Percentiles rank a stretch among this genome's conserved stretches.
These are phyloP conservation scores for Aspergillus versicolor DNA, from an alignment of 2,329 filamentous ascomycete species.

Conservation along the genomic window DNA sequence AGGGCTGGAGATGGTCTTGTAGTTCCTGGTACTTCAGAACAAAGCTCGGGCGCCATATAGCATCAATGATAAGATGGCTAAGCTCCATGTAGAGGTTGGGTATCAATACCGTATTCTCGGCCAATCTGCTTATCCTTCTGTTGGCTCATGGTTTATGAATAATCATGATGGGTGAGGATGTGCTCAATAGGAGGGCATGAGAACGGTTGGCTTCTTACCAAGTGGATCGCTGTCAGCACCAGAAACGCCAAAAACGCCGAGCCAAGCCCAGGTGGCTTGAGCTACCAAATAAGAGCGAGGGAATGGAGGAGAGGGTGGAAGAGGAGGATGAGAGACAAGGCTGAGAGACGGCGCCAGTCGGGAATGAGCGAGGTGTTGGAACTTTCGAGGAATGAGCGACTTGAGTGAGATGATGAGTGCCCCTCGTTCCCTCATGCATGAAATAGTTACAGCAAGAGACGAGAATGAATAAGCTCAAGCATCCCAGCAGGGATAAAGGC, in stretches of 20 bases:
- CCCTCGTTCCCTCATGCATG: constrained; percentile 5
- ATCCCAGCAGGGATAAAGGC: constrained; percentile 2
- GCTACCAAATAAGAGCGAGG: not conserved
- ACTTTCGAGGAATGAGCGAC: not conserved
- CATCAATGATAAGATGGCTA: constrained; percentile 11
- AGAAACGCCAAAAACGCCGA: constrained; percentile 2
- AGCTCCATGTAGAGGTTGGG: constrained; percentile 5
- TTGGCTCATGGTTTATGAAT: not conserved
- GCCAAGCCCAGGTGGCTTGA: not conserved
- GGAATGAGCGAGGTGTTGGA: not conserved
- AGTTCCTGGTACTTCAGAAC: constrained; percentile 10
- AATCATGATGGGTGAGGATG: not conserved
- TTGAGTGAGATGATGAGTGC: not conserved
- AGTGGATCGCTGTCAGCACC: constrained; percentile 4
- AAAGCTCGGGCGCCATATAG: constrained; percentile 10
- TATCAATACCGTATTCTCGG: not conserved
- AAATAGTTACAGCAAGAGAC: not conserved
- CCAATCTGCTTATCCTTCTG: not conserved
- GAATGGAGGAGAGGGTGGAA: not conserved
- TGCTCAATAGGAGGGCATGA: not conserved
- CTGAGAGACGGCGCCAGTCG: not conserved
- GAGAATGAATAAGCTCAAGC: constrained; percentile 7
- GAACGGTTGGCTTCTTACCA: not conserved
- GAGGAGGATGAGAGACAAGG: constrained; percentile 1
- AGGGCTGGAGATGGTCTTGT: constrained; percentile 2